Evolutionary conservation across 2,329 filamentous ascomycete genomes (phyloP), one percentile per base, ranked within the genome.

Genomic region (Salinomyces thailandicus): DNA sequence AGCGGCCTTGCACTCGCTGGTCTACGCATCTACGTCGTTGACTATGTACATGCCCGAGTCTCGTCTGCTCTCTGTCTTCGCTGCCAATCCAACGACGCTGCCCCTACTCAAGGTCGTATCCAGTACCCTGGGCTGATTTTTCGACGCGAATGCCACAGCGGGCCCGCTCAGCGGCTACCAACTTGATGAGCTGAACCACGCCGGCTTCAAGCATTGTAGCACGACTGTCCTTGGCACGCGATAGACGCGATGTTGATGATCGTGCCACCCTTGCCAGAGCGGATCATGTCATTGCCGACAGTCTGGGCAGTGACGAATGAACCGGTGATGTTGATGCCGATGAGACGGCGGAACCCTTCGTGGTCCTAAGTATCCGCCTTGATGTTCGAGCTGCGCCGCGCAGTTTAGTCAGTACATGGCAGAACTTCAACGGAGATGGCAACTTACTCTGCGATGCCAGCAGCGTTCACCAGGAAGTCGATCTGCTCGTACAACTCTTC

Each of bases 201-300:
- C 77, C 82, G 12, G 83, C 81, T 72, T 87, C 87, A 84, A 18
- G 81, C 81, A 55, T 87, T 87, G 73, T 89, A 89, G 62, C 79
- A 83, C 31, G 71, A 77, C 65, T 87, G 82, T 66, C 85, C 79
- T 64, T 87, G 82, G 26, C 61, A 62, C 17, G 62, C 63, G 57
- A 66, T 86, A 53, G 79, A 84, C 19, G 80, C 81, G 36, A 86
- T 75, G 43, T 85, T 74, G 53, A 87, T 71, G 55, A 87, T 81
- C 53, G 73, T 79, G 28, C 82, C 82, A 8, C 77, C 75, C 62
- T 77, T 78, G 53, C 72, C 70, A 38, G 75, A 72, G n/a, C 69
- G 66, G 62, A 86, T 85, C 79, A 85, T 85, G 35, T 58, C 50
- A 29, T 54, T 51, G 8, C 51, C 62, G n/a, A 57, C 57, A 15